Conservation (phyloP, 768 basidiomycete genomes). For the Naematelia encephala region DNA sequence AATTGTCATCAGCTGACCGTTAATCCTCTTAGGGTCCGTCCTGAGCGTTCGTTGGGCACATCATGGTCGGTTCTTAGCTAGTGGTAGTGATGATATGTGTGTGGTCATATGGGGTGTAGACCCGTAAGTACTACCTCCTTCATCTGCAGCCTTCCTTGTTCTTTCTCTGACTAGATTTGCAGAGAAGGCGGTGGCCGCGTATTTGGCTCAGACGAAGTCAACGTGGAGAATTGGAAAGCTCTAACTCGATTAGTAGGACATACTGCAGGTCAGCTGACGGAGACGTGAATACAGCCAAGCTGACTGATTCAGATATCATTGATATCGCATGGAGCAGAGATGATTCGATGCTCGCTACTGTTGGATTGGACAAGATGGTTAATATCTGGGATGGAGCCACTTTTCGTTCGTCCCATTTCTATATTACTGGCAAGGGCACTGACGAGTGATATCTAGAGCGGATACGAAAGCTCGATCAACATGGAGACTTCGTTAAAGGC, state of each 20-base stretch:
- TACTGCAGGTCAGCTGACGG: constrained; percentile 68
- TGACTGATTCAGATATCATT: constrained; percentile 67
- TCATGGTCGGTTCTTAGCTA: constrained; percentile 88
- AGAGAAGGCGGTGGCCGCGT: constrained; percentile 79
- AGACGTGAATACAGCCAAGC: too few species aligned
- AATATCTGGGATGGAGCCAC: constrained; percentile 92
- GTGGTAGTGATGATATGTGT: constrained; percentile 92
- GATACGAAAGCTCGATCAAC: constrained; percentile 74
- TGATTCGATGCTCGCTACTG: constrained; percentile 87
- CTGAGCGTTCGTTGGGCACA: constrained; percentile 89
- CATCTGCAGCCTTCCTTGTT: too few species aligned
- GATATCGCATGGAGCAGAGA: constrained; percentile 93
- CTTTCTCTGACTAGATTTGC: constrained; percentile 14
- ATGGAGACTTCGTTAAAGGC: constrained; percentile 96
- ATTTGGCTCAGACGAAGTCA: constrained; percentile 92
- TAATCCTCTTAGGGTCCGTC: constrained; percentile 60
- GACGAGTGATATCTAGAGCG: constrained; percentile 61
- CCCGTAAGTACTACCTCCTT: constrained; percentile 62
- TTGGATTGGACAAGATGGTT: constrained; percentile 85
- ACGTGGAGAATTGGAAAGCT: constrained; percentile 96
- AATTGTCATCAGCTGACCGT: background rate
- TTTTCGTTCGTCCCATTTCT: constrained; percentile 60
- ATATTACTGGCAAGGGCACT: background rate
- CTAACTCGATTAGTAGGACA: constrained; percentile 87
- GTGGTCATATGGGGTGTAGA: constrained; percentile 97